Base-by-base conservation (phyloP, 257 asterid species). In the Nyctanthes arbortristis region DNA sequence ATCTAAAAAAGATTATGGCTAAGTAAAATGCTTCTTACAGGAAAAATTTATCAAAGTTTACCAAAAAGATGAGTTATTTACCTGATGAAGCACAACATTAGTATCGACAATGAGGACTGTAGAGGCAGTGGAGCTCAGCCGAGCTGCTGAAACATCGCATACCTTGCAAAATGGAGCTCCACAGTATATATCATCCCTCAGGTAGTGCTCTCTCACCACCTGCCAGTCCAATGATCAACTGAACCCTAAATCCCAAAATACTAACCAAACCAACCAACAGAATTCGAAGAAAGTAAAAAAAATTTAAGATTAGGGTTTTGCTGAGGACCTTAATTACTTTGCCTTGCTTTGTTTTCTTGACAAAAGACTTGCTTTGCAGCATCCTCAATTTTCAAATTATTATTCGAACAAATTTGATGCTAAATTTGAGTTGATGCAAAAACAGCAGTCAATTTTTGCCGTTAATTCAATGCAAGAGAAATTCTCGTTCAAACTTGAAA, bases 61-160 rank as follows among this genome's bases (percentile, higher is more conserved):
- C 8, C 31, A 67, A 61, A 68, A 0, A 66, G 28, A 31, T 7
- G 32, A 49, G 11, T 11, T 7, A 6, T 24, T 76, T 34, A 89
- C 97, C 96, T 92, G 98, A 70, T 86, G 87, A 59, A 94, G 97
- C 39, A 89, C 99, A 70, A 91, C 96, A 74, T 91, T 94, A 13
- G 99, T 91, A 69, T 94, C 99, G 3, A 94, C 77, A 27, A 94
- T 62, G 35, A 91, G 75, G 52, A 94, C 61, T 35, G 84, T 79
- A 13, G 88, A 77, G 39, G 86, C 73, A 58, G 81, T 56, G 24
- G 87, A 73, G 31, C 86, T 73, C 61, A 94, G 86, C 45, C 88
- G 82, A 9, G 97, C 82, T 1, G 76, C 77, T 4, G 89, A 72
- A 61, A 79, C 78, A 49, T 86, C 84, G 40, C 99, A 94, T 1